Evolutionary conservation across 768 basidiomycete genomes (phyloP), one percentile per base, ranked within the genome.

Genomic region (Rhizopogon rudus): DNA sequence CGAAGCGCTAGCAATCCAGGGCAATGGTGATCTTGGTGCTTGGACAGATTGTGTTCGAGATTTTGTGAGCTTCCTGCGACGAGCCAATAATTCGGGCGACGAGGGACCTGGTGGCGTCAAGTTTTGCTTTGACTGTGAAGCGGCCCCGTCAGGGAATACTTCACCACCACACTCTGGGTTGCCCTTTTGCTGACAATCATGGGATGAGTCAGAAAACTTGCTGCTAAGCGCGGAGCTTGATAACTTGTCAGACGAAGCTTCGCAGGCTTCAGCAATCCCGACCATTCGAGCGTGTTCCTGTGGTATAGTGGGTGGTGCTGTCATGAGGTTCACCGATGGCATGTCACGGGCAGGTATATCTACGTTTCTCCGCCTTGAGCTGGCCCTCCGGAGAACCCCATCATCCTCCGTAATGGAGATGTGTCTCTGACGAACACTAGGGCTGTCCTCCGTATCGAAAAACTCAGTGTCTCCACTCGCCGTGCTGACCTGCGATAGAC

Each of bases 381-480:
- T 52, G 3, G 39, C 51, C 48, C 48, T 49, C 10, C 48, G 37
- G 14, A 44, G 41, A 20, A 52, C 51, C 6, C 51, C 41, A 17
- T 52, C 51, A 33, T 52, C 51, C 22, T 49, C 48, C 20, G 48
- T 37, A 5, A 49, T 33, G 22, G 48, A 49, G 8, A 37, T 49
- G 13, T 25, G 48, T 25, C 20, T 37, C 14, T 49, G 48, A 49
- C 20, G 35, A 25, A 35, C 20, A 22, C n/a, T 12, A 8, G 3
- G 17, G 2, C 6, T 16, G 9, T 42, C 28, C 12, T 52, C 45
- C 14, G 51, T 13, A 16, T 68, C 67, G 22, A 57, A 68, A 48
- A 69, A 68, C 20, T 63, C 53, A 2, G 67, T 70, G 25, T 65
- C 60, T 0, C 67, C 67, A 14, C 67, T 68, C 16, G 58, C 51